phyloP scores from a whole-genome alignment of 106 monocot species.

The Hemerocallis citrina region DNA sequence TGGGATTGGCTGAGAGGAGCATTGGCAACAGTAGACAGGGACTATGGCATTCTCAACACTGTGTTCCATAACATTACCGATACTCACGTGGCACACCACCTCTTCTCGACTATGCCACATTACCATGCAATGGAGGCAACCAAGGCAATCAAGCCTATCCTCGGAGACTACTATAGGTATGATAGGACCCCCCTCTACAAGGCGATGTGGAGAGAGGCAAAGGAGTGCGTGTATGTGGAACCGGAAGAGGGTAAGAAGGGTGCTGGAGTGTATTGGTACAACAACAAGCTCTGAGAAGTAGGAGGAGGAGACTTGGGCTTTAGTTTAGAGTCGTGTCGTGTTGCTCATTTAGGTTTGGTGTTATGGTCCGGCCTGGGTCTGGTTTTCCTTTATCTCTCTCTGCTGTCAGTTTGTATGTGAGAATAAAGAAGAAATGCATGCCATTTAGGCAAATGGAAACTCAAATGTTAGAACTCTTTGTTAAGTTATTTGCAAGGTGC shows the following conservation, averaged over 20 bases:
- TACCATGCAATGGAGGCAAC: slow-evolving; percentile 62
- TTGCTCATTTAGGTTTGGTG: no score
- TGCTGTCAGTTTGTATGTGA: no score
- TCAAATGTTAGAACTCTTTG: no score
- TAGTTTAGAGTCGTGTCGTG: no score
- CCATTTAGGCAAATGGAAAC: no score
- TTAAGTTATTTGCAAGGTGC: no score
- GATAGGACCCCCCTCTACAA: slow-evolving; percentile 18
- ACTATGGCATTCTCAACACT: slow-evolving; percentile 33
- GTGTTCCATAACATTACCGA: slow-evolving; percentile 49
- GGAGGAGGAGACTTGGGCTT: neutral
- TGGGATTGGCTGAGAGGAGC: slow-evolving; percentile 72
- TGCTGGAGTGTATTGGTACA: slow-evolving; percentile 26
- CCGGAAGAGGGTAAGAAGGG: slow-evolving; percentile 1
- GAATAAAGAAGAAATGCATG: no score
- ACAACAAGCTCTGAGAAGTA: slow-evolving; percentile 15
- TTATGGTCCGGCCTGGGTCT: no score
- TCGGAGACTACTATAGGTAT: slow-evolving; percentile 24
- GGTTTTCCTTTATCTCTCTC: no score
- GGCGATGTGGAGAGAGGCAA: slow-evolving; percentile 34
- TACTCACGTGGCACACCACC: slow-evolving; percentile 46
- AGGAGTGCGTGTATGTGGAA: slow-evolving; percentile 31
- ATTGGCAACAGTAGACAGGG: slow-evolving; percentile 41
- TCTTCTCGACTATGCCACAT: slow-evolving; percentile 50
- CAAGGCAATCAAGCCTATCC: slow-evolving; percentile 24